These are phyloP conservation scores for Lycium barbarum DNA, from an alignment of 257 asterid species.

Conservation along the genomic window DNA sequence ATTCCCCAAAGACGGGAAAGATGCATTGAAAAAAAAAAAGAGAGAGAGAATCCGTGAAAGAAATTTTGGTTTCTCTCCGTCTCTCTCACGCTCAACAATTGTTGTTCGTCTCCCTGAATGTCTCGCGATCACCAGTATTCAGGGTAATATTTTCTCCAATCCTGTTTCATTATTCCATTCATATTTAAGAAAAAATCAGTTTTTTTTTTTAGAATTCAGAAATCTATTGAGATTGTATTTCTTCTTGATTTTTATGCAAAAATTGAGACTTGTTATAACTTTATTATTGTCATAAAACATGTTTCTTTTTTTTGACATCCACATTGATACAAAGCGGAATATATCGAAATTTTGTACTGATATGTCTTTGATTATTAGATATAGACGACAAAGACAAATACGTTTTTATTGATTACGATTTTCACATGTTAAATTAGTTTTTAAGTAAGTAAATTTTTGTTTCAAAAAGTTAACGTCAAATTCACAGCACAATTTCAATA, in stretches of 20 bases:
- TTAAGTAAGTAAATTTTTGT: not conserved
- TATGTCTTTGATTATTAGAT: not conserved
- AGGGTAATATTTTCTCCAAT: slow-evolving; percentile 51
- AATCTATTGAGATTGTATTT: not conserved
- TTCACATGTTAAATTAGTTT: not conserved
- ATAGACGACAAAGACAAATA: not conserved
- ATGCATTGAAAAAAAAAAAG: not conserved
- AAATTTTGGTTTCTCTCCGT: slow-evolving; percentile 43
- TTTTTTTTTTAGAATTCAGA: not conserved
- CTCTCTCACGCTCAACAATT: slow-evolving; percentile 91
- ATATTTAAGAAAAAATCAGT: not conserved
- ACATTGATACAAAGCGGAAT: not conserved
- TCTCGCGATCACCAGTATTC: slow-evolving; percentile 87
- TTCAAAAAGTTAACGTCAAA: not conserved
- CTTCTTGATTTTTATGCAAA: not conserved
- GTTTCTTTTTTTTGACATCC: not conserved
- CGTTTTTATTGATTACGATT: not conserved
- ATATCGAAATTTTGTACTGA: too few relatives aligned
- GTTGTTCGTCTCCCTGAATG: slow-evolving; percentile 90
- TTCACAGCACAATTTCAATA: not conserved
- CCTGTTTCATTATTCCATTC: too few relatives aligned
- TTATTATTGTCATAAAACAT: not conserved
- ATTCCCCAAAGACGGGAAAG: slow-evolving; percentile 26
- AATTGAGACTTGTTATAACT: not conserved
- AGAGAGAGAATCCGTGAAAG: slow-evolving; percentile 60